These are phyloP conservation scores for Taxillus chinensis DNA, from an alignment of 164 flowering plant species.

Conservation along the genomic window DNA sequence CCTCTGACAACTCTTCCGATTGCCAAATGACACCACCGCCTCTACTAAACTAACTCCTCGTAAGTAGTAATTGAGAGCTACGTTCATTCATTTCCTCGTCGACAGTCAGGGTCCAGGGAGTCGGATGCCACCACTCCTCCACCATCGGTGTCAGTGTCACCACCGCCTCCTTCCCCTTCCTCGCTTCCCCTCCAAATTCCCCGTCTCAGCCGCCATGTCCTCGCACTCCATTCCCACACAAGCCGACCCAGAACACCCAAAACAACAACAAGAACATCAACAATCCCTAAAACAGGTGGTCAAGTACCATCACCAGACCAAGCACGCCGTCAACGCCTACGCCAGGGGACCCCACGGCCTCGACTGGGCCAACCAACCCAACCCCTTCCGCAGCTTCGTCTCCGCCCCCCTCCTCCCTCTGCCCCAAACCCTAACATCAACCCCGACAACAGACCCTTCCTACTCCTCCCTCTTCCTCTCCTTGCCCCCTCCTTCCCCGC, in stretches of 20 bases:
- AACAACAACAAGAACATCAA: slow-evolving; percentile 7
- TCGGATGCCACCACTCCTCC: not conserved
- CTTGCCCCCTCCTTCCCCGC: slow-evolving; percentile 53
- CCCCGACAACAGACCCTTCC: slow-evolving; percentile 11
- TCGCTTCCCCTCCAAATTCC: not conserved
- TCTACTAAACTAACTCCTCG: too few relatives aligned
- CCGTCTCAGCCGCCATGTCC: slow-evolving; percentile 16
- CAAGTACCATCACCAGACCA: slow-evolving; percentile 79
- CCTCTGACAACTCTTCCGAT: too few relatives aligned
- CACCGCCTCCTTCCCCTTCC: slow-evolving; percentile 10
- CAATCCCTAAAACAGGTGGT: slow-evolving; percentile 27
- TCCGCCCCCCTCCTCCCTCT: slow-evolving; percentile 61
- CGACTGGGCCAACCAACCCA: slow-evolving; percentile 97
- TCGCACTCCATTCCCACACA: not conserved
- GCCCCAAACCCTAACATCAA: slow-evolving; percentile 17
- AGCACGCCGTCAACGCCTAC: slow-evolving; percentile 62
- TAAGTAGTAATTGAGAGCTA: too few relatives aligned
- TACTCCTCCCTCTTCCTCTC: slow-evolving; percentile 48
- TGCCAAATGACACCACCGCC: too few relatives aligned
- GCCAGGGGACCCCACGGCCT: slow-evolving; percentile 83
- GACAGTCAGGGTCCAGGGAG: too few relatives aligned
- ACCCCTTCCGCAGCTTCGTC: slow-evolving; percentile 82
- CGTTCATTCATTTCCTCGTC: too few relatives aligned
- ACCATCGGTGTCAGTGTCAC: not conserved
- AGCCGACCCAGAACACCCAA: slow-evolving; percentile 1